Evolutionary conservation across 2,329 filamentous ascomycete genomes (phyloP).

Genomic region (Cladosporium oxysporum): DNA sequence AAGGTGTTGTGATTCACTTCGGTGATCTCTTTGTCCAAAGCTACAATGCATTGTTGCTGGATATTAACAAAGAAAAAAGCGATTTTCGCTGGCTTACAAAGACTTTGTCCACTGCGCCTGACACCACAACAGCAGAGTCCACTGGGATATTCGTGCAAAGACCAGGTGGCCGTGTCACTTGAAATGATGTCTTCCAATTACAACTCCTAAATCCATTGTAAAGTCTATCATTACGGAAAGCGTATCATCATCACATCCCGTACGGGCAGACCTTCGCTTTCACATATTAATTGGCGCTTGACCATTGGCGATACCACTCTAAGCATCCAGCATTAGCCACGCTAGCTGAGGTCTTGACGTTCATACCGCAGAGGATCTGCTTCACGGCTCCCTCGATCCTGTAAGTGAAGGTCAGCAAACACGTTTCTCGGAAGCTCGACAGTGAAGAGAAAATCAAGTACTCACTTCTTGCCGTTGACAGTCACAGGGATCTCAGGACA

Average conservation of each 20-base stretch:
- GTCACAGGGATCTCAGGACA: conserved; percentile 88
- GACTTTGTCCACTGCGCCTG: not conserved
- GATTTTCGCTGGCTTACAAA: not conserved
- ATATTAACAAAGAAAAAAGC: not conserved
- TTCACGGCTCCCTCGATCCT: conserved; percentile 89
- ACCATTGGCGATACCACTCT: conserved; percentile 85
- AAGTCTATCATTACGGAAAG: not conserved
- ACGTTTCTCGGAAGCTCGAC: not conserved
- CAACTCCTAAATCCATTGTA: not conserved
- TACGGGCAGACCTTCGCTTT: not conserved
- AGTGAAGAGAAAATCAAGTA: not conserved
- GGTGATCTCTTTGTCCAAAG: not conserved
- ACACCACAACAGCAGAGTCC: not conserved
- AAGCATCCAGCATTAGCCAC: conserved; percentile 90
- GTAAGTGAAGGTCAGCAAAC: not conserved
- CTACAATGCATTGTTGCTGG: not conserved
- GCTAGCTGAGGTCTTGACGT: conserved; percentile 85
- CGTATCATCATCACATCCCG: not conserved
- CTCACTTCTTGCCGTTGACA: conserved; percentile 85
- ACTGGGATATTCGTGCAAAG: not conserved
- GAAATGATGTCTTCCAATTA: not conserved
- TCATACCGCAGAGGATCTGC: conserved; percentile 86
- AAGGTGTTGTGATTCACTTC: not conserved
- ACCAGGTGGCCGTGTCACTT: not conserved
- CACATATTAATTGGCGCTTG: conserved; percentile 48